Conservation (phyloP, 116 monocot genomes). For the Phalaenopsis hybrid region DNA sequence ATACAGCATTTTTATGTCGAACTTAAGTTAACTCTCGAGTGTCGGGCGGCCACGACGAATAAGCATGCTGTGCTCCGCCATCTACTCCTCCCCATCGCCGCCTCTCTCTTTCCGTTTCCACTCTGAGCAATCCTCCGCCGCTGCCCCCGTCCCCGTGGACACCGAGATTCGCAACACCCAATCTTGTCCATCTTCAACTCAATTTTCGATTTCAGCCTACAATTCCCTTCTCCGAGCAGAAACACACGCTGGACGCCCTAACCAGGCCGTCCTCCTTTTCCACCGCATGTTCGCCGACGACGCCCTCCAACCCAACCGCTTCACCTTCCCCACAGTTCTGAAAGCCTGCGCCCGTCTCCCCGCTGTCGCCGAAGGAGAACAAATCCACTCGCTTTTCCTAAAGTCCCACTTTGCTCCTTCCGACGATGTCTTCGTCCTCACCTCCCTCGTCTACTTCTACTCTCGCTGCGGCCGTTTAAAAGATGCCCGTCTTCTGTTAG, state of each 20-base stretch:
- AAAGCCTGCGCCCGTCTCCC: slow-evolving; percentile 30
- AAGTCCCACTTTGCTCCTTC: slow-evolving; percentile 18
- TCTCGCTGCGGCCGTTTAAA: slow-evolving; percentile 26
- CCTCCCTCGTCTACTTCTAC: slow-evolving; percentile 39
- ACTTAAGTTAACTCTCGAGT: too few relatives aligned
- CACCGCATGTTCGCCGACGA: slow-evolving; percentile 14
- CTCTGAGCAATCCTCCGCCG: not conserved
- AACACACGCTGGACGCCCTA: slow-evolving; percentile 11
- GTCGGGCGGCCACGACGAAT: too few relatives aligned
- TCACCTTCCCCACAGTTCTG: slow-evolving; percentile 57
- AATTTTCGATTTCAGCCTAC: slow-evolving; percentile 30
- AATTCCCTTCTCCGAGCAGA: slow-evolving; percentile 54
- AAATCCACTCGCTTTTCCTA: slow-evolving; percentile 30
- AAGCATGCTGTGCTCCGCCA: not conserved
- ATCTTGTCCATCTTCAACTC: not conserved
- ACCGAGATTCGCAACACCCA: not conserved
- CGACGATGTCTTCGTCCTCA: slow-evolving; percentile 28
- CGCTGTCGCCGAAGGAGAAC: slow-evolving; percentile 18
- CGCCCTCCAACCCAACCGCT: slow-evolving; percentile 33
- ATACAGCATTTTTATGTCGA: too few relatives aligned
- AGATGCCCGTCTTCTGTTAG: slow-evolving; percentile 36
- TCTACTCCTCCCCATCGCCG: not conserved
- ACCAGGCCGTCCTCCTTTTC: slow-evolving; percentile 13
- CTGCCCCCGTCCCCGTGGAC: not conserved
- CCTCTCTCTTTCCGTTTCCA: not conserved